phyloP scores from a whole-genome alignment of 192 early-diverging fungal species.

The Coemansia sp. region DNA sequence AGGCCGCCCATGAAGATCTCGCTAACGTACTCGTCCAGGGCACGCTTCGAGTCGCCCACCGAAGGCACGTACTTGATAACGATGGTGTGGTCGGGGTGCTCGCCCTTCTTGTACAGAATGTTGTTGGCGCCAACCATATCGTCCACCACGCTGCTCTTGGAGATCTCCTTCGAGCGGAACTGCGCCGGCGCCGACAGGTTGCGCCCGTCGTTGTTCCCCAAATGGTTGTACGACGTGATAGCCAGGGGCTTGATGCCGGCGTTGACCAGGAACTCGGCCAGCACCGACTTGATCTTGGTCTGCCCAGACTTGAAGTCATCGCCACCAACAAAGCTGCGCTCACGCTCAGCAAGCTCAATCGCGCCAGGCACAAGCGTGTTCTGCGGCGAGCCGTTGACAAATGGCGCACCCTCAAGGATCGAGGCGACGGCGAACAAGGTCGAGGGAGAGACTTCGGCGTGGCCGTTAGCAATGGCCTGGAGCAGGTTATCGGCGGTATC shows the following conservation, averaged over 20 bases:
- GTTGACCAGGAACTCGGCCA: slow-evolving; percentile 98
- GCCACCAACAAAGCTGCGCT: slow-evolving; percentile 92
- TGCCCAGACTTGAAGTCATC: slow-evolving; percentile 99
- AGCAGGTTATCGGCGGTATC: slow-evolving; percentile 95
- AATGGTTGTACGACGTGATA: slow-evolving; percentile 97
- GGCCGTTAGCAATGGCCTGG: slow-evolving; percentile 76
- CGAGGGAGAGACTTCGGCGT: slow-evolving; percentile 92
- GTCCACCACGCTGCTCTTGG: slow-evolving; percentile 98
- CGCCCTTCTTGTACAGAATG: slow-evolving; percentile 83
- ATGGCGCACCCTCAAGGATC: slow-evolving; percentile 93
- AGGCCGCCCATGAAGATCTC: slow-evolving; percentile 99
- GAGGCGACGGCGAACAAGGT: slow-evolving; percentile 96
- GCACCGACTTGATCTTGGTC: slow-evolving; percentile 99
- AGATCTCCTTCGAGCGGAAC: slow-evolving; percentile 99
- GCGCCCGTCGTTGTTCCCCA: slow-evolving; percentile 99
- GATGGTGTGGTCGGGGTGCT: slow-evolving; percentile 84
- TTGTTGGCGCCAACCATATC: slow-evolving; percentile 98
- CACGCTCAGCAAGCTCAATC: slow-evolving; percentile 85
- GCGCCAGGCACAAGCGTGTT: slow-evolving; percentile 99
- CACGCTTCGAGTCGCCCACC: slow-evolving; percentile 97
- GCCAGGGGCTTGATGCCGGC: slow-evolving; percentile 98
- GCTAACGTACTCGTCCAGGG: slow-evolving; percentile 96
- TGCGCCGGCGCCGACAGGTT: slow-evolving; percentile 97
- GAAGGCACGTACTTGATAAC: slow-evolving; percentile 99
- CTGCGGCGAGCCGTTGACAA: slow-evolving; percentile 99